Evolutionary conservation across 148 eudicot species (phyloP), one percentile per base, ranked within the genome.

Genomic region (Arbutus unedo): DNA sequence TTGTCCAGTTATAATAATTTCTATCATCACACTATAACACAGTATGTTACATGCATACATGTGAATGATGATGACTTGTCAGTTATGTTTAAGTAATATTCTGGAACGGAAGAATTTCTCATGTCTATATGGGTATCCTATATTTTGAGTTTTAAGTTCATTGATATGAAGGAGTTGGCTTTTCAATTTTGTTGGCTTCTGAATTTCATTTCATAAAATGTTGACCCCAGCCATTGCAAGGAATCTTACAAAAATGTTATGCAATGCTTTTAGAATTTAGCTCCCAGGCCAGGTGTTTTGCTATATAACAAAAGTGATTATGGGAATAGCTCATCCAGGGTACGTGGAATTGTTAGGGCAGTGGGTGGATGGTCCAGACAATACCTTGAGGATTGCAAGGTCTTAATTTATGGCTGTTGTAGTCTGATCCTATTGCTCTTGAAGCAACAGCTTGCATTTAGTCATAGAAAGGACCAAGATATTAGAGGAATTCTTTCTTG

Each of bases 371-470:
- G 76, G 51, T 72, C 75, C n/a, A 44, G 23, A 73, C 44, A n/a
- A 43, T 67, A 25, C 50, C 25, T 16, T 73, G 76, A 45, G 76
- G 51, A 73, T 73, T 47, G 76, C 76, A 73, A 73, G n/a, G 18
- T 48, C 76, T 73, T 73, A 21, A 44, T 73, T 45, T 2, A n/a
- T 45, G 6, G 10, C 21, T 73, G 66, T 45, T 45, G 11, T 47
- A 13, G 13, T 7, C 44, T 47, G 53, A 73, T 48, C 25, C 10
- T 2, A 45, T 18, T 68, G 18, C 8, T 14, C 6, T 44, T 47
- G 23, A 7, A 44, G n/a, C 76, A n/a, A 44, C 5, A 2, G 53
- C 45, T 73, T 45, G 21, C 14, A 73, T 47, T 73, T 44, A 6
- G 21, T 44, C 2, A 6, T 19, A n/a, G 49, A 14, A 71, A 16